Base-by-base conservation (phyloP, 352 stramenopile genomes). In the Phytophthora pistaciae region DNA sequence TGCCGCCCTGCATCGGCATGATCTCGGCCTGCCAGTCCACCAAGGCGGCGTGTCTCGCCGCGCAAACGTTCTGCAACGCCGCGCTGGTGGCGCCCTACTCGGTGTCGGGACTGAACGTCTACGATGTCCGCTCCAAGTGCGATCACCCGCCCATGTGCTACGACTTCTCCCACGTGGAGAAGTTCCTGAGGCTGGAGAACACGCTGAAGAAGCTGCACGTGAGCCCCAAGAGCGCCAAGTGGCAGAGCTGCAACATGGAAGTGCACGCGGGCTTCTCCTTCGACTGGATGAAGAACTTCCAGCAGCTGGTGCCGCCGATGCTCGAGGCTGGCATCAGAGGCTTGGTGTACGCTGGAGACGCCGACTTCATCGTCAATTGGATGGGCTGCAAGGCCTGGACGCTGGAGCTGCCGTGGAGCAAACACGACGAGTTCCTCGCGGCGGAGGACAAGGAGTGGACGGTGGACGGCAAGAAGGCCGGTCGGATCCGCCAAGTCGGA, bases 361-460 rank as follows among this genome's bases (percentile, higher is more conserved):
- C 94, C 13, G 98, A 99, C 72, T 99, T 98, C 66, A 99, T 99
- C 65, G 98, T 97, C 56, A 99, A 99, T 76, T 99, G 98, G 87
- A 83, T 99, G 65, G 97, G 98, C 57, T 99, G 98, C 79, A 90
- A 98, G 76, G 97, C 96, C 1, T 99, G 97, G 97, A 99, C 95
- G n/a, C 64, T 96, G 4, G 87, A 84, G 50, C 78, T 99, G 56
- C 87, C 97, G 14, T 99, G 98, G 98, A 89, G 74, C 67, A 79
- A 92, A 61, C 77, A 85, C 60, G 64, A 72, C n/a, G 64, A 85
- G 61, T 94, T 92, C 48, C 46, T 76, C 13, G 68, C 64, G 25
- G 82, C 79, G 2, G 66, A 77, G 29, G 87, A 94, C 66, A 78
- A 85, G 29, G 80, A 87, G 38, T 94, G 83, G 83, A 36, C 78